Evolutionary conservation across 106 monocot species (phyloP), one percentile per base, ranked within the genome.

Genomic region (Triglochin maritima): DNA sequence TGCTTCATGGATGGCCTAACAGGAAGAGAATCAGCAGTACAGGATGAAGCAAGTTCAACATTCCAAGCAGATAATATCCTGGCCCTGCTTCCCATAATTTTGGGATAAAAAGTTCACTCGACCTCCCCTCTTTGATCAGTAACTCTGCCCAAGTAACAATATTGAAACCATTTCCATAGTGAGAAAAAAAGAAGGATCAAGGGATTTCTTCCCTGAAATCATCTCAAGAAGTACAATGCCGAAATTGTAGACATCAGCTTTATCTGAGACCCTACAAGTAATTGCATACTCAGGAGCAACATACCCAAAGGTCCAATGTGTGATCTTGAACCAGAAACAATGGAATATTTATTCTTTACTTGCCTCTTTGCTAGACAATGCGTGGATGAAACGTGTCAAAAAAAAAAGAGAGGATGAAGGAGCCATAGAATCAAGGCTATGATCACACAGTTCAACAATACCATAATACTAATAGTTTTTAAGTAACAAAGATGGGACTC

Each of bases 211-310:
- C 57, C 82, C 82, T 15, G 88, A 84, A 65, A 88, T 66, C 75
- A 88, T 53, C 72, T 88, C 88, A 55, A 88, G 51, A 11, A 88
- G 84, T 41, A 88, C 88, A 59, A 88, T 84, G 1, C 88, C 88
- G 56, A 70, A 88, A 69, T 84, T 88, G 66, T 88, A 88, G 54
- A 88, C 88, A 80, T 88, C 88, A 50, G 88, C 73, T 67, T 88
- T 88, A 62, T 82, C 75, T 41, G 88, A 84, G 43, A 88, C 80
- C 57, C 82, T 77, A 17, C 88, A 84, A 2, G 88, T 88, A 0
- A 66, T 85, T 51, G 88, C 84, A 68, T 88, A 88, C 66, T 88
- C 88, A 2, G 88, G 84, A 7, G 88, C 88, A 45, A 89, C 82
- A 54, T 85, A 85, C 0, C 85, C 89, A 66, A 82, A 89, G 9